Base-by-base conservation (phyloP, 768 basidiomycete genomes). In the Gautieria morchelliformis region DNA sequence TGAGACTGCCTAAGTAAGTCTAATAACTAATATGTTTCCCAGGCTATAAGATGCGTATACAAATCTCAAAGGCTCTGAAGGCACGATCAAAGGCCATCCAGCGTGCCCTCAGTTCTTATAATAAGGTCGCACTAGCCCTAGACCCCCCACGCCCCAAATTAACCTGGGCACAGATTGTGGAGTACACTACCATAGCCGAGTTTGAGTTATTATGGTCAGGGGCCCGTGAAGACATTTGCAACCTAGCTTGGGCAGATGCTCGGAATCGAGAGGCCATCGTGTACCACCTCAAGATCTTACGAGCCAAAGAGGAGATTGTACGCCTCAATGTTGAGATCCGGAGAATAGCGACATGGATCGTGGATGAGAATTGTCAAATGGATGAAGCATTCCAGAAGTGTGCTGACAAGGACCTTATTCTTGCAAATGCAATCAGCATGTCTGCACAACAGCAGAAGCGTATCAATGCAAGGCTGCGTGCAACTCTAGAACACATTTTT, bases 181-280 rank as follows among this genome's bases (percentile, higher is more conserved):
- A 60, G 0, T 57, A 63, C 52, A 41, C 40, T 1, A 53, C 59
- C 4, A 50, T 66, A 1, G 58, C 58, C 4, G 64, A 75, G 14
- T 74, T 75, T 52, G 62, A 64, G 40, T 60, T 74, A 1, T 62
- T 75, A 1, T 66, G 45, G 12, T 20, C 32, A 12, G 65, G 69
- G 17, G 64, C 70, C 0, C 62, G 64, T 1, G 58, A 65, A 0
- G 66, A 74, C 39, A 62, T 75, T 32, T 63, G 59, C 1, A 17
- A 58, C 1, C 52, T 63, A 24, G 59, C 58, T 3, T 74, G 73
- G 73, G 67, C 70, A 0, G 27, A 66, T 3, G 63, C 74, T 14
- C 72, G 77, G 66, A 77, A 78, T 58, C 44, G 67, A 14, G 58
- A 63, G 59, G 63, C 66, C 0, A 68, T 65, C 58, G 64, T 67